Base-by-base conservation (phyloP, 2,329 filamentous ascomycete genomes). In the Lecanicillium sp. region DNA sequence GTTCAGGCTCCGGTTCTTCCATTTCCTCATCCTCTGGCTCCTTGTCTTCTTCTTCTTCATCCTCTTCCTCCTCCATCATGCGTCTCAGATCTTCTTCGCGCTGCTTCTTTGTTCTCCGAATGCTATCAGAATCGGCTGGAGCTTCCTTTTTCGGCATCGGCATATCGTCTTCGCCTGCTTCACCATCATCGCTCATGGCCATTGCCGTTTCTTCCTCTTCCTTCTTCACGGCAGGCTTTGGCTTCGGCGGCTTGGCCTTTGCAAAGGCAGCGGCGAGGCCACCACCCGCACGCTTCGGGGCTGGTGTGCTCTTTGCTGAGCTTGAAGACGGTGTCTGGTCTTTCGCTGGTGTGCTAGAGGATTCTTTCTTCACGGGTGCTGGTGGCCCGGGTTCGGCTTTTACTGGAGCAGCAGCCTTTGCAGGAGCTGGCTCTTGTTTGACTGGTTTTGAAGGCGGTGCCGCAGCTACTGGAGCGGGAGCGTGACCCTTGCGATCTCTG, bases 251-350 rank as follows among this genome's bases (percentile, higher is more conserved):
- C 36, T 54, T 61, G 4, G 57, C 50, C 51, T 83, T 86, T 12
- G 85, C 84, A 56, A 94, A 94, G 0, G 86, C 84, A 44, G 82
- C 81, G 69, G 92, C 87, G 18, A 94, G 77, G 43, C 76, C 74
- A 3, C 63, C 65, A 11, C 80, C 76, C 11, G 22, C 73, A 41
- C 74, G 75, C 52, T 85, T 87, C 3, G 50, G 28, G 5, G 65
- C 46, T 15, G 60, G 50, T 4, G 63, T 31, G 4, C 57, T 38
- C 40, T 60, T 61, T 12, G 42, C 39, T 5, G 47, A 39, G 29
- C 49, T 56, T 4, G 55, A 52, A 2, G 50, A 40, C 12, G 54
- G 49, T 1, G 51, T 54, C 20, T 45, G 42, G 17, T 52, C 48
- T 7, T 54, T 54, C 1, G 53, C 20, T 4, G 36, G 12, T 15